Conservation (phyloP, 805 yeast genomes). For the Candida parachauliodes region DNA sequence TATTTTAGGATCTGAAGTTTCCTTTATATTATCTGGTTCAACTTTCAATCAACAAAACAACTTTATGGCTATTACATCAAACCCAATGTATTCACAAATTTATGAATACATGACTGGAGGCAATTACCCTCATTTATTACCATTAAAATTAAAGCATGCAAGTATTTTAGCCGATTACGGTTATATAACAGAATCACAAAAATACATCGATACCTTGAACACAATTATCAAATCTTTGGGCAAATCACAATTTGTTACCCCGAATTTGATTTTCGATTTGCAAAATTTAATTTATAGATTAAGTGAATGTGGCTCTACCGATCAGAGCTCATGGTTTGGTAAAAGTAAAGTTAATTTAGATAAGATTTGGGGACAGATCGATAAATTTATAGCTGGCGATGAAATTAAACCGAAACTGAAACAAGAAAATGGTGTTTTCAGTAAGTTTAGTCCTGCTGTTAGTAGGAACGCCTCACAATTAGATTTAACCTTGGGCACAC, state of each 20-base stretch:
- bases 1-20: slow-evolving; percentile 38
- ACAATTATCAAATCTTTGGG: slow-evolving; percentile 26
- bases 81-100: slow-evolving; percentile 56
- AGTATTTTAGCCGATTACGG: slow-evolving; percentile 68
- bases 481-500: slow-evolving; percentile 21
- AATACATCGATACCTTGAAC: slow-evolving; percentile 53
- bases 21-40: slow-evolving; percentile 45
- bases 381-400: slow-evolving; percentile 89
- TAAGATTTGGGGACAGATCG: slow-evolving; percentile 84
- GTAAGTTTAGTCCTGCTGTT: slow-evolving; percentile 67
- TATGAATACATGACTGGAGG: slow-evolving; percentile 53
- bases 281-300: slow-evolving; percentile 43
- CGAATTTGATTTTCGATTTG: slow-evolving; percentile 24
- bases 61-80: slow-evolving; percentile 18
- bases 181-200: slow-evolving; percentile 52
- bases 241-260: slow-evolving; percentile 27
- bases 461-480: slow-evolving; percentile 50
- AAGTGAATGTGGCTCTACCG: slow-evolving; percentile 38
- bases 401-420: slow-evolving; percentile 44
- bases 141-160: slow-evolving; percentile 66
- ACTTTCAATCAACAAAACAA: slow-evolving; percentile 25
- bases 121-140: slow-evolving; percentile 51
- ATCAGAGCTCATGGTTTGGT: slow-evolving; percentile 69
- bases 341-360: slow-evolving; percentile 64
- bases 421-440: slow-evolving; percentile 48